A percentile compares a stretch with the other conserved stretches of the same genome.
phyloP scores from a whole-genome alignment of 192 early-diverging fungal species.

The Backusella parvicylindrica region DNA sequence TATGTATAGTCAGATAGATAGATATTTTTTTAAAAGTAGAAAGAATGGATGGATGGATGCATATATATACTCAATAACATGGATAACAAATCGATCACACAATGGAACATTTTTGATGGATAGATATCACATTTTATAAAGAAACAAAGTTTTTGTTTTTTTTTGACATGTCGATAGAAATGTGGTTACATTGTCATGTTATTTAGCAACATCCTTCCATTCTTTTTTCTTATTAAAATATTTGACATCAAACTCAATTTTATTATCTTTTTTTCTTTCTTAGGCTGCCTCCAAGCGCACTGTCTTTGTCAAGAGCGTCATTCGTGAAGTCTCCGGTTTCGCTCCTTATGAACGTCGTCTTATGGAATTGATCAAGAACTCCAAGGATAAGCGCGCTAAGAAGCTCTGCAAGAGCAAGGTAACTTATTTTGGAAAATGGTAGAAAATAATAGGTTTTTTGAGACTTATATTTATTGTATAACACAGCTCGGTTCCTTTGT shows the following conservation, averaged over 20 bases:
- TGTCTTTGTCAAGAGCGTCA: slow-evolving; percentile 87
- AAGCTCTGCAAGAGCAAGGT: slow-evolving; percentile 95
- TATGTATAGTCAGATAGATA: slow-evolving; percentile 56
- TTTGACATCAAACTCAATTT: neutral
- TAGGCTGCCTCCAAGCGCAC: slow-evolving; percentile 66
- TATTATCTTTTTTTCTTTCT: slow-evolving; percentile 71
- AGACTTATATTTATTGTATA: neutral
- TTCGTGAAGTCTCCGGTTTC: slow-evolving; percentile 97
- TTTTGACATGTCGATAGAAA: neutral
- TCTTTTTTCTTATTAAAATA: neutral
- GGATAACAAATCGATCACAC: neutral
- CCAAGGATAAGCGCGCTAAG: slow-evolving; percentile 99
- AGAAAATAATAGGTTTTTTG: neutral
- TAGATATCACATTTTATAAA: neutral
- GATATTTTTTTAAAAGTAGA: neutral
- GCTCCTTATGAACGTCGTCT: slow-evolving; percentile 98
- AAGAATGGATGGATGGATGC: slow-evolving; percentile 51
- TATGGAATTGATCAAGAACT: slow-evolving; percentile 99
- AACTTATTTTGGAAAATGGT: slow-evolving; percentile 9
- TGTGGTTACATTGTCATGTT: neutral
- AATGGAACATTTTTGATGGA: too few species aligned
- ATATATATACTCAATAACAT: slow-evolving; percentile 9
- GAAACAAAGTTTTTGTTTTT: neutral
- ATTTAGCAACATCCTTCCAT: too few species aligned
- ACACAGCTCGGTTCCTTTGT: slow-evolving; percentile 92